Conservation (phyloP, 129 eudicot genomes). For the Tagetes erecta region DNA sequence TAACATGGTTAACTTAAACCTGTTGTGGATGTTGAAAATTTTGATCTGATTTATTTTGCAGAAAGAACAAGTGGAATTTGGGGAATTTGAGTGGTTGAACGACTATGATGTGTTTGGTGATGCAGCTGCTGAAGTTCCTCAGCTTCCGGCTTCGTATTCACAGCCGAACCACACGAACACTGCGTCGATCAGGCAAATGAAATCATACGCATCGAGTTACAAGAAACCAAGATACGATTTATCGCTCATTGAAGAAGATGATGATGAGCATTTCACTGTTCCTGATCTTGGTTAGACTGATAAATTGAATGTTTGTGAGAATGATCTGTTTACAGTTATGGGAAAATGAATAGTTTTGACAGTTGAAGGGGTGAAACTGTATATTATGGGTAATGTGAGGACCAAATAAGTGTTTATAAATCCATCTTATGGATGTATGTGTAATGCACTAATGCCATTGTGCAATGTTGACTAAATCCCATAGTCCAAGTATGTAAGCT, state of each 20-base stretch:
- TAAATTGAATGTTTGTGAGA: not conserved
- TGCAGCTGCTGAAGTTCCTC: slow-evolving; percentile 92
- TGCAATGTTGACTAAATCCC: too few species aligned
- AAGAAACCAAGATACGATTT: slow-evolving; percentile 79
- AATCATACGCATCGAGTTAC: slow-evolving; percentile 44
- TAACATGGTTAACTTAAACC: not conserved
- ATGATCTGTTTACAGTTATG: too few species aligned
- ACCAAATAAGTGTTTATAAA: not conserved
- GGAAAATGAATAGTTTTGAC: not conserved
- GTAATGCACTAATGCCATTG: not conserved
- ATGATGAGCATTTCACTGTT: slow-evolving; percentile 77
- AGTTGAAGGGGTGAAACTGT: not conserved
- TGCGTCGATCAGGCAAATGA: slow-evolving; percentile 45
- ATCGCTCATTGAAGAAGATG: slow-evolving; percentile 59
- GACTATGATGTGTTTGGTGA: slow-evolving; percentile 68
- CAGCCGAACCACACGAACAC: slow-evolving; percentile 40
- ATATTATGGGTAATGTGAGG: not conserved
- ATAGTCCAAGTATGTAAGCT: too few species aligned
- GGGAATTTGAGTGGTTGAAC: slow-evolving; percentile 77
- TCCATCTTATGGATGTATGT: not conserved
- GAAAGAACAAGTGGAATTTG: slow-evolving; percentile 77
- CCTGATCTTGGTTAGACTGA: slow-evolving; percentile 84
- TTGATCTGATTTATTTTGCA: slow-evolving; percentile 30
- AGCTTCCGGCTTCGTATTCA: slow-evolving; percentile 56
- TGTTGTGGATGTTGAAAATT: not conserved